Percentiles rank a stretch among this genome's conserved stretches.
phyloP scores from a whole-genome alignment of 495 filamentous ascomycete species.

The Lindgomyces ingoldianus region DNA sequence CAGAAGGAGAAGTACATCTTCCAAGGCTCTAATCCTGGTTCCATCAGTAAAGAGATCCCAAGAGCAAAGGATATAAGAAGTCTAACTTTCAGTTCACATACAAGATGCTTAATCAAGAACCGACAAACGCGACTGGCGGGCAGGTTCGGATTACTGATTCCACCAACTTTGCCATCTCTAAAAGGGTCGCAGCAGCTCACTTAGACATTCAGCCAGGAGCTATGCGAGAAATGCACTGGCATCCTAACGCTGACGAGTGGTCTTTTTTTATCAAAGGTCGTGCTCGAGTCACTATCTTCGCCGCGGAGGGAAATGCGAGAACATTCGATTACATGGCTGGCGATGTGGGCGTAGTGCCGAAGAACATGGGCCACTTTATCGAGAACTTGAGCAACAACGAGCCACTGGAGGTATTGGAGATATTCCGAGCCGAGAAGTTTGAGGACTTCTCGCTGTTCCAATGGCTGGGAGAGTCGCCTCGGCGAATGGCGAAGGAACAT shows the following conservation, averaged over 20 bases:
- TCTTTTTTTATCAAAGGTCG: conserved; percentile 70
- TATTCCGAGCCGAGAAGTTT: conserved; percentile 67
- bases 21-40: conserved; percentile 62
- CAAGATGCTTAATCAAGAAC: conserved; percentile 60
- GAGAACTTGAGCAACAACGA: conserved; percentile 73
- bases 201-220: conserved; percentile 65
- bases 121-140: conserved; percentile 57
- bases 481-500: conserved; percentile 61
- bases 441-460: conserved; percentile 67
- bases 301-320: conserved; percentile 56
- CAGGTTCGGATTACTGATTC: conserved; percentile 64
- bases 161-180: conserved; percentile 65
- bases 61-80: conserved; percentile 52
- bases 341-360: conserved; percentile 70
- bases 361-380: conserved; percentile 67
- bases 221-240: conserved; percentile 82
- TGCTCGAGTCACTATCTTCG: conserved; percentile 67
- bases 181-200: conserved; percentile 65
- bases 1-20: conserved; percentile 69
- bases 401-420: conserved; percentile 65
- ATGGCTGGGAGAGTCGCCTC: conserved; percentile 68
- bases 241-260: conserved; percentile 74
- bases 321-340: conserved; percentile 78
- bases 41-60: conserved; percentile 52
- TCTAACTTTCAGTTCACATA: conserved; percentile 63